phyloP scores from a whole-genome alignment of 148 eudicot genomes.

The Silene latifolia region DNA sequence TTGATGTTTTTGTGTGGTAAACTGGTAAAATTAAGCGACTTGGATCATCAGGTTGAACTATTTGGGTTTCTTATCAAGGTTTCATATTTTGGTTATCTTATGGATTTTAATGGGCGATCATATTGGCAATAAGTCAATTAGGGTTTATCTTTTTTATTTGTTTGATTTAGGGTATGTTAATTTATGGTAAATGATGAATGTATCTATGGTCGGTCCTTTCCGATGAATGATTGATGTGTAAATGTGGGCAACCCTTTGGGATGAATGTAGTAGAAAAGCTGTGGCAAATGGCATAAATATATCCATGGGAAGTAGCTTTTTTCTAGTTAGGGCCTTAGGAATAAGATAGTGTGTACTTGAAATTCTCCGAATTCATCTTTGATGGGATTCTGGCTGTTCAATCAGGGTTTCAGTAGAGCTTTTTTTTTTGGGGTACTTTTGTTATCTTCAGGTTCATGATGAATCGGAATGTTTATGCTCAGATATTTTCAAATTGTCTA shows the following conservation, averaged over 20 bases:
- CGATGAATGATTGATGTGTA: background rate
- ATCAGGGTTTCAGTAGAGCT: background rate
- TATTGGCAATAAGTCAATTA: too few species aligned
- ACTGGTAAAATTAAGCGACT: background rate
- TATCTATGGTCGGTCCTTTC: background rate
- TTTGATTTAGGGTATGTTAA: too few species aligned
- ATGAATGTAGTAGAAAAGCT: background rate
- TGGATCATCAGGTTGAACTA: background rate
- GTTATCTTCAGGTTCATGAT: background rate
- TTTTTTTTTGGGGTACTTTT: too few species aligned
- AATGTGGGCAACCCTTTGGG: background rate
- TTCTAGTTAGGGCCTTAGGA: too few species aligned
- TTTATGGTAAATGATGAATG: background rate
- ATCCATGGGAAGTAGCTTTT: background rate
- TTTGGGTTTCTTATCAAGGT: background rate
- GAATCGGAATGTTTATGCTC: background rate
- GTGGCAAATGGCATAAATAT: too few species aligned
- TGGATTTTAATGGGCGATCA: background rate
- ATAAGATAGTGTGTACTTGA: background rate
- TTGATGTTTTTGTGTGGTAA: background rate
- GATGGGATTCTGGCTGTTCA: background rate
- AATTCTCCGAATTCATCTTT: background rate
- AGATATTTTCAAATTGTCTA: background rate
- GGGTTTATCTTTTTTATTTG: too few species aligned
- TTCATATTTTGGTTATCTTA: background rate